phyloP scores from a whole-genome alignment of 257 asterid species.

The Fraxinus anomala region DNA sequence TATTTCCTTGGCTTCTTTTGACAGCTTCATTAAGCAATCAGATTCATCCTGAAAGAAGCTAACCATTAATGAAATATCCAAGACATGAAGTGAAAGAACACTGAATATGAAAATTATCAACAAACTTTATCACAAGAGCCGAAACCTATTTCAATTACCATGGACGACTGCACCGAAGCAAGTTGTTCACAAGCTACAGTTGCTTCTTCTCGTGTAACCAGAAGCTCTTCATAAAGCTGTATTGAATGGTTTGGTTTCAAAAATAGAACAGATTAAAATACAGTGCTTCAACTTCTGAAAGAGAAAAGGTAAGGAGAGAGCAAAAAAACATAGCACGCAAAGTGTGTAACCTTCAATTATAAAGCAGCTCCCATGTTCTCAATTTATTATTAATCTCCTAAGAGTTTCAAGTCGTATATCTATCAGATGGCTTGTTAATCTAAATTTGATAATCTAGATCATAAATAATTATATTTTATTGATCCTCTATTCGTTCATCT shows the following conservation, averaged over 20 bases:
- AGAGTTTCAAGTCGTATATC: background rate
- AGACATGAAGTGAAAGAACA: background rate
- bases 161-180: constrained; percentile 42
- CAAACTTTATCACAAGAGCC: constrained; percentile 6
- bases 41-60: constrained; percentile 60
- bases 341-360: constrained; percentile 6
- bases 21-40: constrained; percentile 45
- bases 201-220: constrained; percentile 65
- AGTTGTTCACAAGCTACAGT: constrained; percentile 56
- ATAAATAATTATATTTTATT: background rate
- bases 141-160: constrained; percentile 38
- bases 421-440: background rate
- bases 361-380: constrained; percentile 12
- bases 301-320: background rate
- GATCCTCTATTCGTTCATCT: constrained; percentile 12
- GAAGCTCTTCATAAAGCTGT: constrained; percentile 70
- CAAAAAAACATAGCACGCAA: background rate
- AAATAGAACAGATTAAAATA: constrained; percentile 2
- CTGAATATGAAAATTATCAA: constrained; percentile 9
- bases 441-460: background rate
- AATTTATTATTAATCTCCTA: constrained; percentile 11
- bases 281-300: constrained; percentile 16
- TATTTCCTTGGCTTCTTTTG: constrained; percentile 55
- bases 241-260: constrained; percentile 20
- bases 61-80: constrained; percentile 18